Evolutionary conservation across 441 rosid genomes (phyloP).

Genomic region (Theobroma grandiflorum): DNA sequence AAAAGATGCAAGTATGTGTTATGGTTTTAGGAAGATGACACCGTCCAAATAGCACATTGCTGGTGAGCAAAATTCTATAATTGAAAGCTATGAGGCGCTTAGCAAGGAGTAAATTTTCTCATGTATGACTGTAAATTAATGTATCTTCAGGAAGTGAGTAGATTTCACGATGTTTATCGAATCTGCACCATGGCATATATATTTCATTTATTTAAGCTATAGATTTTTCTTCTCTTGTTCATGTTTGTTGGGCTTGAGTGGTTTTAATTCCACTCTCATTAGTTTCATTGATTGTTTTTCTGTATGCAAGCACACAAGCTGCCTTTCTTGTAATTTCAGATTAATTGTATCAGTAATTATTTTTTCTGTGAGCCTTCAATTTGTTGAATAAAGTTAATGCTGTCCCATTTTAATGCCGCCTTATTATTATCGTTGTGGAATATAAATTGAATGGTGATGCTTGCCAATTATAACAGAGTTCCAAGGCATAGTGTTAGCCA

Average conservation of each 20-base stretch:
- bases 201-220: background rate
- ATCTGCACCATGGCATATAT: background rate
- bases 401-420: background rate
- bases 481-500: background rate
- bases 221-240: background rate
- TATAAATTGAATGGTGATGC: background rate
- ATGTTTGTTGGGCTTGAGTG: background rate
- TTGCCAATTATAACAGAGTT: background rate
- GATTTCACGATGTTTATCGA: background rate
- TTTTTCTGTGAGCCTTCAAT: background rate
- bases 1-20: background rate
- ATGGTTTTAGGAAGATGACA: background rate
- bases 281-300: background rate
- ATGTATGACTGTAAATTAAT: slow-evolving; percentile 7
- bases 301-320: background rate
- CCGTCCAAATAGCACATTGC: too few relatives aligned
- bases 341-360: background rate
- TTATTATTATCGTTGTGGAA: background rate
- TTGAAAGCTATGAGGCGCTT: background rate
- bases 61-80: background rate
- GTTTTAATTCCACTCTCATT: background rate
- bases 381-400: background rate
- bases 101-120: background rate
- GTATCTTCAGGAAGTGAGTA: background rate
- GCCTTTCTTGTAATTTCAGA: background rate